Percentiles rank a stretch among this genome's conserved stretches.
phyloP scores from a whole-genome alignment of 176 grass and related monocot genomes.

The Miscanthus lutarioriparius region DNA sequence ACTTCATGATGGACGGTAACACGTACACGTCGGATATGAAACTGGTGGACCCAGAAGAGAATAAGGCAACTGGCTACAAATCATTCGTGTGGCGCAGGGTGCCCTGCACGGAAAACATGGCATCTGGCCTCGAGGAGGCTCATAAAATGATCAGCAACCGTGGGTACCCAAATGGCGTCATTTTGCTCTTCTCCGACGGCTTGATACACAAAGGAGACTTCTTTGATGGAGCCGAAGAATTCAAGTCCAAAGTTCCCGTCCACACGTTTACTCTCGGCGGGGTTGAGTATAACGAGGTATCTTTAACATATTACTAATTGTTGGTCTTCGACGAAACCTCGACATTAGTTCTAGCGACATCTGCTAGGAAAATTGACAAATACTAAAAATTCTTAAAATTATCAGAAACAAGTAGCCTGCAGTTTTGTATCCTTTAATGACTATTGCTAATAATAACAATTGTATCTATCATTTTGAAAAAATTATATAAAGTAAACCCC shows the following conservation, averaged over 20 bases:
- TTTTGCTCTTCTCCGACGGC: slow-evolving; percentile 1
- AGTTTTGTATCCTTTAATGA: too few species aligned
- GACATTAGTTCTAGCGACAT: too few species aligned
- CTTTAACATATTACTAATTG: too few species aligned
- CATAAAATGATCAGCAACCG: background rate
- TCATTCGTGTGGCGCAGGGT: background rate
- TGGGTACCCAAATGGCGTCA: background rate
- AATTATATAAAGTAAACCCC: too few species aligned
- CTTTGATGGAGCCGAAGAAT: background rate
- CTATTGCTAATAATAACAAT: too few species aligned
- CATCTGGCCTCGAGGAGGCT: background rate
- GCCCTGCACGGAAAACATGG: background rate
- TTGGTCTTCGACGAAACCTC: too few species aligned
- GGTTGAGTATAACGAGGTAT: background rate
- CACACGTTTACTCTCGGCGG: background rate
- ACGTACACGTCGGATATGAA: background rate
- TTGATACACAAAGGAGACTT: background rate
- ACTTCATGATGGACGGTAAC: background rate
- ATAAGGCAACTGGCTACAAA: too few species aligned
- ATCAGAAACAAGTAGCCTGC: too few species aligned
- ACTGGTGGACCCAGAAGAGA: background rate
- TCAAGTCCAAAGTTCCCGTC: background rate
- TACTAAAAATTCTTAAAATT: too few species aligned
- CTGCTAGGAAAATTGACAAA: too few species aligned
- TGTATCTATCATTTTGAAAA: too few species aligned